phyloP scores from a whole-genome alignment of 441 rosid genomes.

The Daphne laureola region DNA sequence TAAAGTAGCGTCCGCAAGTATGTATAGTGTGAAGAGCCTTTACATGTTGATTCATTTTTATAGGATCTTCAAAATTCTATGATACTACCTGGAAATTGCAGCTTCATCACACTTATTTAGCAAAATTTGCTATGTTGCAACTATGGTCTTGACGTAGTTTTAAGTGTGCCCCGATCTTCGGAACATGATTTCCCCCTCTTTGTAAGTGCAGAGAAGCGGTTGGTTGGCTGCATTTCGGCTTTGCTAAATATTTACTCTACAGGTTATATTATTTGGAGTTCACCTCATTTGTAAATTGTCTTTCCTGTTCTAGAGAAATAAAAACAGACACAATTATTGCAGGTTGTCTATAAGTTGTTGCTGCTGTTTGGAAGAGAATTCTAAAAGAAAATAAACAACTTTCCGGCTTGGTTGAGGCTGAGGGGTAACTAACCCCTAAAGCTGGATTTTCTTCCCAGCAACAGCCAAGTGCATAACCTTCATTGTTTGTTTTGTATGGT shows the following conservation, averaged over 20 bases:
- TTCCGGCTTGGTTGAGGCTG: too few species aligned
- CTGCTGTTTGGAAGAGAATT: too few species aligned
- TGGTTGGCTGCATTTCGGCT: background rate
- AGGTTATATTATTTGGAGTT: background rate
- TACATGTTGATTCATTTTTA: conserved; percentile 22
- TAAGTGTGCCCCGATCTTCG: too few species aligned
- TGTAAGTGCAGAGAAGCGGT: background rate
- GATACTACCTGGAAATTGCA: conserved; percentile 12
- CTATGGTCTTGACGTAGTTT: too few species aligned
- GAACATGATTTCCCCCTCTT: too few species aligned
- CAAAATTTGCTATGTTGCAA: conserved; percentile 5
- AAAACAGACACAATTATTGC: background rate
- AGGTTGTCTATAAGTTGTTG: too few species aligned
- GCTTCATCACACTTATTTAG: conserved; percentile 9
- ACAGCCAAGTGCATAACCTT: too few species aligned
- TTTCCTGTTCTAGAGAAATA: conserved; percentile 9
- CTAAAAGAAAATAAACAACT: too few species aligned
- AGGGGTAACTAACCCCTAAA: too few species aligned
- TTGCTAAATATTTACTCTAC: too few species aligned
- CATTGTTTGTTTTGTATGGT: too few species aligned
- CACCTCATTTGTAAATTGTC: conserved; percentile 8
- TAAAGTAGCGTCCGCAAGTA: conserved; percentile 9
- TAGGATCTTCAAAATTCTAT: conserved; percentile 6
- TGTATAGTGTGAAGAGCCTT: conserved; percentile 36
- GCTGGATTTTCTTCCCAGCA: too few species aligned